Conservation (phyloP, 768 basidiomycete species). For the Pluteus cervinus region DNA sequence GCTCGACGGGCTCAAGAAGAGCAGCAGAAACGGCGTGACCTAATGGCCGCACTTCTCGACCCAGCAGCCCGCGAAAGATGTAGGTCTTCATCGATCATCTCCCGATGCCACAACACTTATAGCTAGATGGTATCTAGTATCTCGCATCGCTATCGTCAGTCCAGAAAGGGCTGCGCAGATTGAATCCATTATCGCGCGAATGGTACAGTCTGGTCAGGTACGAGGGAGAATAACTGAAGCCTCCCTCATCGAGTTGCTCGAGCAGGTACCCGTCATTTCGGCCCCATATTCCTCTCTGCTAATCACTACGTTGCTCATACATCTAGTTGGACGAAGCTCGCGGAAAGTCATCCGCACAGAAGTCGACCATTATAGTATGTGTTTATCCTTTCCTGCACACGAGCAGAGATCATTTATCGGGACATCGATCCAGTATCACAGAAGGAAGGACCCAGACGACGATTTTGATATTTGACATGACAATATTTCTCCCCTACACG, state of each 20-base stretch:
- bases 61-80: constrained; percentile 75
- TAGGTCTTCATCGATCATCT: constrained; percentile 23
- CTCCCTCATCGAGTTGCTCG: constrained; percentile 79
- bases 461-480: constrained; percentile 58
- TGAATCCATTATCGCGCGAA: constrained; percentile 68
- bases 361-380: constrained; percentile 54
- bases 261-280: constrained; percentile 53
- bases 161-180: constrained; percentile 77
- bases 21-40: constrained; percentile 66
- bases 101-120: constrained; percentile 1
- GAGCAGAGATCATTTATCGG: neutral
- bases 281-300: constrained; percentile 11
- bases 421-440: constrained; percentile 41
- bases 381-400: neutral
- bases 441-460: constrained; percentile 61
- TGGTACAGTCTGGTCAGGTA: constrained; percentile 82
- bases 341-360: constrained; percentile 42
- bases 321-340: constrained; percentile 50
- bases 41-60: constrained; percentile 76
- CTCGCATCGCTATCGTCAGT: constrained; percentile 83
- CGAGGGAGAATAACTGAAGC: constrained; percentile 70
- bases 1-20: constrained; percentile 63
- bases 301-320: constrained; percentile 13
- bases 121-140: constrained; percentile 41
- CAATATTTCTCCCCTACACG: neutral